These are phyloP conservation scores for Naganishia friedmannii DNA, from an alignment of 768 basidiomycete species.

Conservation along the genomic window DNA sequence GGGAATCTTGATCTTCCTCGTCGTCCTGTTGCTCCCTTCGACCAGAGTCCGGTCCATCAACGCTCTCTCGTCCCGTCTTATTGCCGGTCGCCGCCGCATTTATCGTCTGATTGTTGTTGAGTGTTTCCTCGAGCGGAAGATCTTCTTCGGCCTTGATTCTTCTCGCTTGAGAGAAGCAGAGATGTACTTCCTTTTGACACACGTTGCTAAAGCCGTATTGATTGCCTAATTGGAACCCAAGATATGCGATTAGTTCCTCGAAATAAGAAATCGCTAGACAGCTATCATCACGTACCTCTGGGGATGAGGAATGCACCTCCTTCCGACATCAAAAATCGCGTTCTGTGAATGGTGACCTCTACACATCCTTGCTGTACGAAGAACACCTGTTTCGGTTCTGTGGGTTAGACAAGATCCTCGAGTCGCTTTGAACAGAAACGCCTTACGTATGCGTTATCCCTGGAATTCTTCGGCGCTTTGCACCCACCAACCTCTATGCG, in stretches of 20 bases:
- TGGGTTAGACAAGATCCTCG: background rate
- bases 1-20: conserved; percentile 14
- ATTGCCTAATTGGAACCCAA: conserved; percentile 63
- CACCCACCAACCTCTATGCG: conserved; percentile 71
- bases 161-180: conserved; percentile 90
- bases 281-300: conserved; percentile 60
- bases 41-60: background rate
- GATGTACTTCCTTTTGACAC: conserved; percentile 59
- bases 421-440: background rate
- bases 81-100: background rate
- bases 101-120: conserved; percentile 20
- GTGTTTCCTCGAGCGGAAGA: conserved; percentile 14
- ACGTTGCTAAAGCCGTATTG: conserved; percentile 88
- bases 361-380: conserved; percentile 85
- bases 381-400: conserved; percentile 59
- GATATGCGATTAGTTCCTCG: background rate
- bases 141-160: conserved; percentile 42
- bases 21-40: conserved; percentile 12
- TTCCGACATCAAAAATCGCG: conserved; percentile 69
- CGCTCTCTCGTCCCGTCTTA: background rate
- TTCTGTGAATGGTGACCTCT: conserved; percentile 75
- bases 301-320: conserved; percentile 89
- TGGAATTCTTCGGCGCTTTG: conserved; percentile 83
- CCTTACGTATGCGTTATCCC: conserved; percentile 89
- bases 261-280: no score